Evolutionary conservation across 1,284 basidiomycete species (phyloP), one percentile per base, ranked within the genome.

Genomic region (Ganoderma meredithae): DNA sequence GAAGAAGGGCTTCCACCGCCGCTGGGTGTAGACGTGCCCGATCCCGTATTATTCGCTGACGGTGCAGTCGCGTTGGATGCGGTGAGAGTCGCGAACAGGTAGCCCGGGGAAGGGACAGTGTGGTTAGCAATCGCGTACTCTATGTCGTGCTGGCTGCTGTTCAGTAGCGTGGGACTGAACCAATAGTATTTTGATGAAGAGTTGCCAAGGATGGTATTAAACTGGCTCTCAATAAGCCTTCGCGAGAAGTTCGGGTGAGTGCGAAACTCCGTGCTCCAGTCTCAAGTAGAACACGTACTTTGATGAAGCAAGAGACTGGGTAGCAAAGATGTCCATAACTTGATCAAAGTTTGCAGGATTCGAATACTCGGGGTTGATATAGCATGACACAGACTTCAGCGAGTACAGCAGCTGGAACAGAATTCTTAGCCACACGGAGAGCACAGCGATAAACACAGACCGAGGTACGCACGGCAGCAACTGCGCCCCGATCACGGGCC

Each of bases 241-340:
- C 33, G 31, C 33, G 33, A n/a, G 3, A 60, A 22, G 49, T 19
- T 6, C 19, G 60, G 53, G 53, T 68, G n/a, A 53, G 59, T 68
- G 13, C 59, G 13, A 39, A 15, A 53, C 19, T 27, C n/a, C 19
- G 41, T 40, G 41, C 31, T 39, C 49, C 27, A 62, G 17, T 44
- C 25, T 10, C 12, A 13, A 39, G 66, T 61, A 59, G 12, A n/a
- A 7, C 15, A 74, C 79, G 53, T 67, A 83, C 86, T 78, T 74
- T 67, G 87, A 81, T 15, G 80, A 76, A 56, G 79, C 70, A 31
- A 80, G 78, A 27, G 84, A 83, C 69, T 88, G 86, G 0, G 90
- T 90, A 1, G 90, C 85, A 76, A 93, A 96, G 43, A 96, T 90
- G 75, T 96, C 93, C 78, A 96, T 87, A 36, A 91, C 87, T 75